Evolutionary conservation across 495 filamentous ascomycete species (phyloP).

Genomic region (Tuber umbilicatum): DNA sequence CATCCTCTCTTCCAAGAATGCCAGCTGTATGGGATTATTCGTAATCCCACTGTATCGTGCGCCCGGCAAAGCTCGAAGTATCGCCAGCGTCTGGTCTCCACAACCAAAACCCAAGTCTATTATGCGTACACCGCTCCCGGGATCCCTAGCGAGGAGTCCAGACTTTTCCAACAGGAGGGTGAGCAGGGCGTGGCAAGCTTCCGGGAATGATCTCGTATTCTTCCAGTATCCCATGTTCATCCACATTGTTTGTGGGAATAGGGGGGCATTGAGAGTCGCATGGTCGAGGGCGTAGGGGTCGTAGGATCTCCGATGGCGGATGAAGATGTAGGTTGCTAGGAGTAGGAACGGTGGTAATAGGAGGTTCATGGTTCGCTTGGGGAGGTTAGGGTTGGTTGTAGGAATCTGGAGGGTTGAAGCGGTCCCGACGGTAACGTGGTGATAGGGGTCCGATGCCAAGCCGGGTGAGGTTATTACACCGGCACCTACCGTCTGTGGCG

Average conservation of each 20-base stretch:
- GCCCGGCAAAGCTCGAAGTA: conserved; percentile 21
- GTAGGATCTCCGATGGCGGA: background rate
- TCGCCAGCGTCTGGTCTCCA: conserved; percentile 48
- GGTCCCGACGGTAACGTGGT: background rate
- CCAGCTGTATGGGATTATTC: conserved; percentile 41
- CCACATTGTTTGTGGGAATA: conserved; percentile 44
- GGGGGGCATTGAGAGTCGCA: conserved; percentile 42
- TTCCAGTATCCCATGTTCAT: conserved; percentile 48
- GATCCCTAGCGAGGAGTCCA: conserved; percentile 33
- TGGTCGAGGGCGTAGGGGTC: conserved; percentile 43
- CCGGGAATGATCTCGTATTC: conserved; percentile 41
- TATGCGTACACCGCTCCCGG: conserved; percentile 26
- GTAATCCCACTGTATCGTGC: conserved; percentile 48
- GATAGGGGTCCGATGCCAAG: background rate
- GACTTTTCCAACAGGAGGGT: conserved; percentile 45
- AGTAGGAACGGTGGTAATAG: background rate
- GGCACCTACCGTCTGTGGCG: too few species aligned
- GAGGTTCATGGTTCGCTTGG: background rate
- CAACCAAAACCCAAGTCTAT: conserved; percentile 51
- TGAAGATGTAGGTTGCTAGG: background rate
- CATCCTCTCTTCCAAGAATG: background rate
- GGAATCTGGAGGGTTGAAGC: background rate
- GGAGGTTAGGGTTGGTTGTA: background rate
- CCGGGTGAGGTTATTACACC: too few species aligned
- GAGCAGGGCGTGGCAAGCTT: conserved; percentile 46